Conservation (phyloP, 805 yeast genomes). For the Lipomyces yamanashiensis region DNA sequence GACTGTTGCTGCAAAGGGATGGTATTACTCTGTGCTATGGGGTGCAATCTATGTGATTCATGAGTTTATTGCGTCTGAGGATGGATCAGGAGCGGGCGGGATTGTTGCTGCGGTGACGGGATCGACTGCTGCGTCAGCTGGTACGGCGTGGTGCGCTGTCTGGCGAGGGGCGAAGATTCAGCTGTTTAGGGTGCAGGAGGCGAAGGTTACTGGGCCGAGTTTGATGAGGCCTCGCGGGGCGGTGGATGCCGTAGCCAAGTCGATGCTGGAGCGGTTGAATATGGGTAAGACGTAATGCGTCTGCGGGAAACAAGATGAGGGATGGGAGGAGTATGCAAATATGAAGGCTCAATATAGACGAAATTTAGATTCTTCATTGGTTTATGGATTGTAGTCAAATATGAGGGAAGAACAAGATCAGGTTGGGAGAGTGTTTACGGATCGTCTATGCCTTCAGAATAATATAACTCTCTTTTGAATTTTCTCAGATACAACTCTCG, state of each 20-base stretch:
- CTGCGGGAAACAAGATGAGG: neutral
- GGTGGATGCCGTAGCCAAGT: constrained; percentile 55
- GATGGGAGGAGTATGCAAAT: neutral
- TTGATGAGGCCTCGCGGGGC: constrained; percentile 50
- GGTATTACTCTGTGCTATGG: constrained; percentile 75
- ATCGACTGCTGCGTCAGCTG: constrained; percentile 1
- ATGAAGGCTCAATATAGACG: neutral
- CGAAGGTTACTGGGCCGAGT: constrained; percentile 50
- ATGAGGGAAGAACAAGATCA: neutral
- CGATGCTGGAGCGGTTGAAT: constrained; percentile 47
- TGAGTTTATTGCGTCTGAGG: constrained; percentile 20
- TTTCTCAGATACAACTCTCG: constrained; percentile 30
- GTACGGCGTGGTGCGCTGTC: constrained; percentile 18
- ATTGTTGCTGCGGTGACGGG: constrained; percentile 17
- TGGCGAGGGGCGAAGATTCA: constrained; percentile 44
- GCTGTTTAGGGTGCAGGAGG: constrained; percentile 55
- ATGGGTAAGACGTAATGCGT: constrained; percentile 5
- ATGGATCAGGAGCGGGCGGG: constrained; percentile 7
- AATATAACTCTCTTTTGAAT: constrained; percentile 24
- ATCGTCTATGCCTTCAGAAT: constrained; percentile 29
- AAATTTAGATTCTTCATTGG: no score
- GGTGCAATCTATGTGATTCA: constrained; percentile 53
- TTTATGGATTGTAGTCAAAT: no score
- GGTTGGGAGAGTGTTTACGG: neutral
- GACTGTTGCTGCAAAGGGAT: constrained; percentile 68